Conservation (phyloP, 2,329 filamentous ascomycete species). For the Pseudogymnoascus sp. region DNA sequence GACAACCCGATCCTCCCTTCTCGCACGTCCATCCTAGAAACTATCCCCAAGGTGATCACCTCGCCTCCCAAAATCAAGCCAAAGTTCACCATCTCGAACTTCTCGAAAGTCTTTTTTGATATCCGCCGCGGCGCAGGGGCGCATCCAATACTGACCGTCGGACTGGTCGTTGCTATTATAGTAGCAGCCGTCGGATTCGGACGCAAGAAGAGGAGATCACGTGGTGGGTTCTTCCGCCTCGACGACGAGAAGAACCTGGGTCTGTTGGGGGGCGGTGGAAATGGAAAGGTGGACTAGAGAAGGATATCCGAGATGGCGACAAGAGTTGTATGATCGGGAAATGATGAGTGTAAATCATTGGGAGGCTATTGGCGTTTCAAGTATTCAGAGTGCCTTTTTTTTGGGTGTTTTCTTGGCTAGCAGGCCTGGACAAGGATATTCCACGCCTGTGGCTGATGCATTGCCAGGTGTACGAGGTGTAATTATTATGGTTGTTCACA, state of each 20-base stretch:
- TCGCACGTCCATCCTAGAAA: slow-evolving; percentile 39
- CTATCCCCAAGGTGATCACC: slow-evolving; percentile 40
- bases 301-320: slow-evolving; percentile 2
- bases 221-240: slow-evolving; percentile 52
- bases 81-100: slow-evolving; percentile 66
- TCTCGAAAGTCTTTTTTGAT: slow-evolving; percentile 65
- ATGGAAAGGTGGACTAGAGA: slow-evolving; percentile 42
- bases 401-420: slow-evolving; percentile 6
- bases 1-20: slow-evolving; percentile 85
- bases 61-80: slow-evolving; percentile 56
- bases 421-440: slow-evolving; percentile 5
- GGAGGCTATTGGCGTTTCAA: slow-evolving; percentile 4
- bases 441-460: background rate
- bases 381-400: background rate
- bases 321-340: slow-evolving; percentile 8
- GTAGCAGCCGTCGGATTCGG: slow-evolving; percentile 45
- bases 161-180: slow-evolving; percentile 48
- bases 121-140: slow-evolving; percentile 49
- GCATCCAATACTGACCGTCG: slow-evolving; percentile 50
- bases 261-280: slow-evolving; percentile 45
- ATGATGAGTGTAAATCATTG: slow-evolving; percentile 7
- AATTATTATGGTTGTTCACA: background rate
- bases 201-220: slow-evolving; percentile 44
- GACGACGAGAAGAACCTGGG: slow-evolving; percentile 57
- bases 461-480: slow-evolving; percentile 1